These are phyloP conservation scores for Immersiporthe knoxdaviesiana DNA, from an alignment of 2,329 filamentous ascomycete genomes.

Conservation along the genomic window DNA sequence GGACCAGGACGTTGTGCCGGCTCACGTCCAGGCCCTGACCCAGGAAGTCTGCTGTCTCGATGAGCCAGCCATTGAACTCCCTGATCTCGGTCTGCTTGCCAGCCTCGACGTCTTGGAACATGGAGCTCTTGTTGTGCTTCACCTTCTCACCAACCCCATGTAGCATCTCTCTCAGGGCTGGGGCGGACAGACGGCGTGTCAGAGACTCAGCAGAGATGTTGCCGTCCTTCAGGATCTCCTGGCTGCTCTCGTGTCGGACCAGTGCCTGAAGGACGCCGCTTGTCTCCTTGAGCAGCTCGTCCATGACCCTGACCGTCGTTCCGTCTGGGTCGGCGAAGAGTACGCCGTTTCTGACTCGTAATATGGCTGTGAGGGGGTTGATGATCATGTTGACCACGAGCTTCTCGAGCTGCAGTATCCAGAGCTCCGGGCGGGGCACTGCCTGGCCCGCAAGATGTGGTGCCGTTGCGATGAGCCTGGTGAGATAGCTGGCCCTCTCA, in stretches of 20 bases:
- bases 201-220: constrained; percentile 30
- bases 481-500: constrained; percentile 42
- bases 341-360: constrained; percentile 77
- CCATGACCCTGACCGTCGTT: constrained; percentile 62
- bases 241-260: constrained; percentile 59
- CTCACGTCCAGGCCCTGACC: constrained; percentile 29
- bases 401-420: constrained; percentile 79
- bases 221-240: constrained; percentile 41
- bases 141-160: constrained; percentile 53
- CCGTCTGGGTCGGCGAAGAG: constrained; percentile 63
- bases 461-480: constrained; percentile 46
- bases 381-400: constrained; percentile 79
- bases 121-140: constrained; percentile 60
- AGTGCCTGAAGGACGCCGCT: constrained; percentile 72
- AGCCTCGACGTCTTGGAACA: constrained; percentile 61
- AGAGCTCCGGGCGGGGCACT: constrained; percentile 50
- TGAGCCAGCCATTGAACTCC: constrained; percentile 64
- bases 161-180: constrained; percentile 49
- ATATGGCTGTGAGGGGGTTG: constrained; percentile 81
- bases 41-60: constrained; percentile 35
- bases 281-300: constrained; percentile 73
- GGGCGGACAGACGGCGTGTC: constrained; percentile 48
- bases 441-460: constrained; percentile 47
- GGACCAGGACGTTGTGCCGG: constrained; percentile 32
- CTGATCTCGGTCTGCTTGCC: constrained; percentile 58